Base-by-base conservation (phyloP, 352 stramenopile genomes). In the Lagenidium sp. region DNA sequence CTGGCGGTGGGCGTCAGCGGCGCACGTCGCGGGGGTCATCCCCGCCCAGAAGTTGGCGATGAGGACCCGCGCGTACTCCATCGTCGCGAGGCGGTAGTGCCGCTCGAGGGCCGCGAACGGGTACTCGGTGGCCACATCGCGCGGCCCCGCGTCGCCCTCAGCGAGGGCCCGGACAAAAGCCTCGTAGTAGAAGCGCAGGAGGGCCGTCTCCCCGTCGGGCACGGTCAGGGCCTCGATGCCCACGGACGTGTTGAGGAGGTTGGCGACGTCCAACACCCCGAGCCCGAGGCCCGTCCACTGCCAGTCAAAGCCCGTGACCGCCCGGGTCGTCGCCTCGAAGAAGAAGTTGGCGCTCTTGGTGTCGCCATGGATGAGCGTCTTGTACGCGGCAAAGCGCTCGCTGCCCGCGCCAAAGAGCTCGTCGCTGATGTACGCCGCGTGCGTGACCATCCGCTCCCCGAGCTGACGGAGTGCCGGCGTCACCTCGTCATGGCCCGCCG, bases 271-370 rank as follows among this genome's bases (percentile, higher is more conserved):
- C 36, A 81, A 50, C 11, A 53, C 74, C 4, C 71, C 74, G 6
- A 84, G 56, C n/a, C 64, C 74, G 18, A 82, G 39, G 3, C 74
- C 74, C 12, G 50, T 65, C 74, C 74, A 87, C 42, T 87, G 71
- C 74, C 74, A 87, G 50, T 87, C 74, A 34, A 87, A 87, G 4
- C 71, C 74, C 42, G 79, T 62, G 12, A 74, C 71, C 13, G 66
- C 41, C 4, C 63, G 55, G 7, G 65, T 59, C 22, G 49, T 29
- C 0, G 54, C 26, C 13, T 82, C 37, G 35, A 87, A 87, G 42
- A 84, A 84, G 7, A 87, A 44, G 38, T 87, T 87, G 39, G 65
- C 68, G 22, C 64, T 81, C 58, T 87, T 87, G 50, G 74, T 80
- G 44, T 87, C 74, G 15, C 74, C 74, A 36, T 87, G 74, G 5